These are phyloP conservation scores for Nitzschia putrida DNA, from an alignment of 108 stramenopile genomes.

Conservation along the genomic window DNA sequence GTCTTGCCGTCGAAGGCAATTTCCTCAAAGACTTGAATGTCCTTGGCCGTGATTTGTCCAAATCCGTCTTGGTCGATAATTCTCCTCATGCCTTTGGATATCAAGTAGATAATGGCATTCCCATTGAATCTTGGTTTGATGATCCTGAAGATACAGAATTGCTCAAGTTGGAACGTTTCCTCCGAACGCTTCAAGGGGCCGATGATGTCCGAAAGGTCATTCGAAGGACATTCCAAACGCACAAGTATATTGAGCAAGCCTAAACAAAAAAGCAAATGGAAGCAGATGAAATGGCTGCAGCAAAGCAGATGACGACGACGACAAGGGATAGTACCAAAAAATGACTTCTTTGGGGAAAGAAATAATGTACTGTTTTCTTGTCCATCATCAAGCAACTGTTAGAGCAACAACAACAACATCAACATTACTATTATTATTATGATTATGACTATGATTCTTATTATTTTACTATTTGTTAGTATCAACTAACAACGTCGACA, in stretches of 20 bases:
- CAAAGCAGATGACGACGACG: too few relatives aligned
- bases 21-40: slow-evolving; percentile 91
- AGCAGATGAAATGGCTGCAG: background rate
- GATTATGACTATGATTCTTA: too few relatives aligned
- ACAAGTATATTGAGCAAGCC: slow-evolving; percentile 49
- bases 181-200: slow-evolving; percentile 68
- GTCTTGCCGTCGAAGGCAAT: slow-evolving; percentile 87
- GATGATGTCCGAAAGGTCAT: slow-evolving; percentile 82
- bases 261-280: background rate
- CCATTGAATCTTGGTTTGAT: slow-evolving; percentile 98
- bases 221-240: slow-evolving; percentile 68
- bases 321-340: too few relatives aligned
- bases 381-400: too few relatives aligned
- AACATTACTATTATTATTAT: too few relatives aligned
- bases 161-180: slow-evolving; percentile 85
- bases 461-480: too few relatives aligned
- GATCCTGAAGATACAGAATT: slow-evolving; percentile 90
- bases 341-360: too few relatives aligned
- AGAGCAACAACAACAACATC: too few relatives aligned
- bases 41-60: slow-evolving; percentile 78
- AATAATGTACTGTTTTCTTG: too few relatives aligned
- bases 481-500: too few relatives aligned
- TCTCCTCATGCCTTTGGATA: slow-evolving; percentile 93
- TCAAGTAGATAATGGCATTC: slow-evolving; percentile 96
- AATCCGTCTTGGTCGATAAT: slow-evolving; percentile 94